These are phyloP conservation scores for Penicillium verhagenii DNA, from an alignment of 495 filamentous ascomycete species.

Conservation along the genomic window DNA sequence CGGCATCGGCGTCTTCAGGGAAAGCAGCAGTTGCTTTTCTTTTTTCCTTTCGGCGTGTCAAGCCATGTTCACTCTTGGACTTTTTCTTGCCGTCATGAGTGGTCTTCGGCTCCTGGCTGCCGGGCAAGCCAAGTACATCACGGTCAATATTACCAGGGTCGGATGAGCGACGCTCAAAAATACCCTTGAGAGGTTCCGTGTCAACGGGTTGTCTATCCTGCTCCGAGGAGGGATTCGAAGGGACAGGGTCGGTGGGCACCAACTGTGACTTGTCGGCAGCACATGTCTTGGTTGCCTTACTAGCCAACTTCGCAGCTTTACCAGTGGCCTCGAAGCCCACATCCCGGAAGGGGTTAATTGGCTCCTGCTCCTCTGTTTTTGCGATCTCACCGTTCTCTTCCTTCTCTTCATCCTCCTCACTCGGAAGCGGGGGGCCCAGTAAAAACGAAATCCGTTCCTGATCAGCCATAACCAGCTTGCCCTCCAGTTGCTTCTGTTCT, in stretches of 20 bases:
- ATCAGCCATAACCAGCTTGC: slow-evolving; percentile 29
- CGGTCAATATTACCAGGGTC: not conserved
- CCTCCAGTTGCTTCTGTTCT: slow-evolving; percentile 35
- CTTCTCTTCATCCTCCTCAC: not conserved
- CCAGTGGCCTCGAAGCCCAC: not conserved
- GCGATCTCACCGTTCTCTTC: not conserved
- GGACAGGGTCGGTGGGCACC: slow-evolving; percentile 1
- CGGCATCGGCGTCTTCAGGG: too few species aligned
- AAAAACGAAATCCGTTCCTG: slow-evolving; percentile 35
- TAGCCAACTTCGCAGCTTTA: not conserved
- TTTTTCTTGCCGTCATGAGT: not conserved
- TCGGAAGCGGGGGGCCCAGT: slow-evolving; percentile 18
- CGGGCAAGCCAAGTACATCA: slow-evolving; percentile 33
- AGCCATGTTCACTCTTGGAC: too few species aligned
- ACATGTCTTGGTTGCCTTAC: not conserved
- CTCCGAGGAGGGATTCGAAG: not conserved
- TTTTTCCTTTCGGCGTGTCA: too few species aligned
- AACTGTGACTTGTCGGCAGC: slow-evolving; percentile 6
- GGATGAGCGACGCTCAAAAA: not conserved
- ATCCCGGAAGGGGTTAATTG: not conserved
- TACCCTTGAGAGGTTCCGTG: too few species aligned
- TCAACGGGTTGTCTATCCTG: too few species aligned
- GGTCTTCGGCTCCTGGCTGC: slow-evolving; percentile 27
- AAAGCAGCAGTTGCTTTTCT: too few species aligned
- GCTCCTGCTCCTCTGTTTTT: not conserved